A percentile compares a stretch with the other conserved stretches of the same genome.
Conservation (phyloP, 768 basidiomycete genomes). For the Trametes sanguinea region DNA sequence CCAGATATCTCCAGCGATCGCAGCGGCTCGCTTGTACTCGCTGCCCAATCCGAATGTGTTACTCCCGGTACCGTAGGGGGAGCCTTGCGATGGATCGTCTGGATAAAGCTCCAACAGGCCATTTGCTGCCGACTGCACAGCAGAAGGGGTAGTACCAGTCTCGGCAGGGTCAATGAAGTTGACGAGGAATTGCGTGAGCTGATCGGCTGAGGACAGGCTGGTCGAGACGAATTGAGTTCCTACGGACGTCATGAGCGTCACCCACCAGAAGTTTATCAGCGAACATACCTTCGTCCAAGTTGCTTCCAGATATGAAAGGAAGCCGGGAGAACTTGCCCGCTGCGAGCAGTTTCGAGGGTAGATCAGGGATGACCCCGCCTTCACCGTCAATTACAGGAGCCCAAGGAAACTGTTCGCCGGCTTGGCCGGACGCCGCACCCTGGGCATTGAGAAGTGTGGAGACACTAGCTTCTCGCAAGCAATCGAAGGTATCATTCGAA, state of each 20-base stretch:
- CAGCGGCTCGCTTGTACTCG: slow-evolving; percentile 42
- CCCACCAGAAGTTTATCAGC: not conserved
- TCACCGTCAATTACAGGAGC: slow-evolving; percentile 45
- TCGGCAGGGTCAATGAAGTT: slow-evolving; percentile 3
- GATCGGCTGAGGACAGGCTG: slow-evolving; percentile 13
- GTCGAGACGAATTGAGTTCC: slow-evolving; percentile 41
- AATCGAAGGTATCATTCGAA: slow-evolving; percentile 39
- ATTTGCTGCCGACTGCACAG: slow-evolving; percentile 16
- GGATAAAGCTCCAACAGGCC: slow-evolving; percentile 43
- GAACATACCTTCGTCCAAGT: slow-evolving; percentile 47
- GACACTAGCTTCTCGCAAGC: slow-evolving; percentile 27
- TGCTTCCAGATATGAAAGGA: slow-evolving; percentile 49
- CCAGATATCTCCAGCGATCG: slow-evolving; percentile 42
- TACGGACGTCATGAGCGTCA: slow-evolving; percentile 14
- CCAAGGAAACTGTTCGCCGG: slow-evolving; percentile 37
- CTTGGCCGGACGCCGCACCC: slow-evolving; percentile 24
- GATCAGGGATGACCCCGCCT: slow-evolving; percentile 41
- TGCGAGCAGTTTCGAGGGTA: slow-evolving; percentile 38
- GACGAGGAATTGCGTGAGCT: slow-evolving; percentile 3
- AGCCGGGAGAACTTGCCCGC: slow-evolving; percentile 38
- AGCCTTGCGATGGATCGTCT: slow-evolving; percentile 43
- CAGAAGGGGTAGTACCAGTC: not conserved
- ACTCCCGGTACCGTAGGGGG: slow-evolving; percentile 49
- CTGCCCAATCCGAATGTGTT: slow-evolving; percentile 45
- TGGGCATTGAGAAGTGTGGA: slow-evolving; percentile 21